Evolutionary conservation across 2,329 filamentous ascomycete species (phyloP).

Genomic region (Emmonsiellopsis sp.): DNA sequence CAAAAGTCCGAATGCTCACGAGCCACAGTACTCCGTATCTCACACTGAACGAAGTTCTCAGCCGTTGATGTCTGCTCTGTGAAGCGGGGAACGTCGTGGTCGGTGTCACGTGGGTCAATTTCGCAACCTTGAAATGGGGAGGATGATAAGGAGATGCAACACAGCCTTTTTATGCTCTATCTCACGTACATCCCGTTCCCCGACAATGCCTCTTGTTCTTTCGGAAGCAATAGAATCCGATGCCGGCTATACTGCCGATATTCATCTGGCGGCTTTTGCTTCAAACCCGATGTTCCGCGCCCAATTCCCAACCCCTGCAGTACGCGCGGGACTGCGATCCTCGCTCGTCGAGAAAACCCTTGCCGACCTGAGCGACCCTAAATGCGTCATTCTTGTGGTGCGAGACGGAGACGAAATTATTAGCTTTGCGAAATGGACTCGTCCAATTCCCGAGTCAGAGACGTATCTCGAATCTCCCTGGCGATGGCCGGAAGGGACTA

Average conservation of each 20-base stretch:
- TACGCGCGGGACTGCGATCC: constrained; percentile 10
- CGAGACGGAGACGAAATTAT: constrained; percentile 8
- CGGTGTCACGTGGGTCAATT: too few relatives aligned
- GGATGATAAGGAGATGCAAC: too few relatives aligned
- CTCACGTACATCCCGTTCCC: too few relatives aligned
- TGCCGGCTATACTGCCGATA: constrained; percentile 15
- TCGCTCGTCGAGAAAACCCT: constrained; percentile 11
- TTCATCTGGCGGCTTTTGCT: constrained; percentile 17
- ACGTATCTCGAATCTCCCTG: constrained; percentile 11
- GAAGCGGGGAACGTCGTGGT: too few relatives aligned
- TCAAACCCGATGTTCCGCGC: constrained; percentile 15
- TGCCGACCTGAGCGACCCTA: constrained; percentile 12
- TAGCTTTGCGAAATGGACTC: constrained; percentile 16
- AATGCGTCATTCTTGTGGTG: constrained; percentile 12
- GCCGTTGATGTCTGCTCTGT: too few relatives aligned
- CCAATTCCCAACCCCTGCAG: constrained; percentile 16
- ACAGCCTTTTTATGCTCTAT: too few relatives aligned
- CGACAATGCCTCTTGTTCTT: constrained; percentile 6
- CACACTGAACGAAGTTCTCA: too few relatives aligned
- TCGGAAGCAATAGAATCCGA: constrained; percentile 10
- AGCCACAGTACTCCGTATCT: too few relatives aligned
- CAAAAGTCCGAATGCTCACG: too few relatives aligned
- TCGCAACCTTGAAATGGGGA: too few relatives aligned
- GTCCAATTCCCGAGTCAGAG: constrained; percentile 6
- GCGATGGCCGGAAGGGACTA: constrained; percentile 14